Evolutionary conservation across 108 stramenopile genomes (phyloP), one percentile per base, ranked within the genome.

Genomic region (Cylindrotheca closterium): DNA sequence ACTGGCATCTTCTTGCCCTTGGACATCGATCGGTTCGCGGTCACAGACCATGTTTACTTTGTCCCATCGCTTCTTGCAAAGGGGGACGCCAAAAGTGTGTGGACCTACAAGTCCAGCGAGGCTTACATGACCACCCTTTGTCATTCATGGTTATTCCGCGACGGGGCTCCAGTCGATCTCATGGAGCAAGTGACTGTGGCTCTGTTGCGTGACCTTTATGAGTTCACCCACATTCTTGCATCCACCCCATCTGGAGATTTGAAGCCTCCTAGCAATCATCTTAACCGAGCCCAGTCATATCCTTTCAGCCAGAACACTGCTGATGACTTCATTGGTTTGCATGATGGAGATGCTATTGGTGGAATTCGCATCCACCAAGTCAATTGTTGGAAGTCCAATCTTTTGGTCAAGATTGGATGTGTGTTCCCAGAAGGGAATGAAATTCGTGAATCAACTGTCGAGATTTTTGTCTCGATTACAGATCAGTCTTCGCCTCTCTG

Each of bases 91-190:
- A 54, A 58, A 2, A 84, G 84, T 48, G 61, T 82, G n/a, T 91
- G 90, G 90, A 86, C 81, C 2, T 91, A 78, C 72, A 88, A 87
- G 60, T 77, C 83, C 2, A 77, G 70, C 47, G 85, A 88, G 22
- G 55, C 78, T 19, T 84, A 78, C 75, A 80, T 82, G 66, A 67
- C 52, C 17, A 55, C 60, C 8, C 32, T 67, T 30, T 49, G 34
- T 4, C 65, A 58, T 30, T 77, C 82, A 18, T 72, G 83, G 75
- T 32, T 88, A 27, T 86, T 91, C 47, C 79, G 84, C 17, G 87
- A 91, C 28, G 86, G 86, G 10, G 79, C 77, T 22, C 85, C 85
- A 3, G 65, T 71, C 1, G 79, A 79, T 10, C 48, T 91, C 53
- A 86, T 91, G 80, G 87, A 88, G 48, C 53, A 74, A 24, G 67